These are phyloP conservation scores for Gossypium raimondii DNA, from an alignment of 345 rosid genomes.

Conservation along the genomic window DNA sequence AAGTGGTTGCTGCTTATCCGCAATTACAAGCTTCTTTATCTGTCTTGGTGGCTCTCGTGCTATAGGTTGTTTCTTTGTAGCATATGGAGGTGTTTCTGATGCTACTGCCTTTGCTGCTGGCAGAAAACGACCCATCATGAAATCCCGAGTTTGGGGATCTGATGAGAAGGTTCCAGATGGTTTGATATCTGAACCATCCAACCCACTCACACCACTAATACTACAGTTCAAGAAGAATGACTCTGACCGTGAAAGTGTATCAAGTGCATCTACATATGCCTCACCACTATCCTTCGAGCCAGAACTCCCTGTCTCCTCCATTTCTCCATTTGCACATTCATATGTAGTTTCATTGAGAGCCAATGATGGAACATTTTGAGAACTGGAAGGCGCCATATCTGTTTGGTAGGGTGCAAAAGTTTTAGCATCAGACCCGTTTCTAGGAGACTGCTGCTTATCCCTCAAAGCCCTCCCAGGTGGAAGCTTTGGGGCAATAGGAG, in stretches of 20 bases:
- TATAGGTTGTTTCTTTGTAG: slow-evolving; percentile 42
- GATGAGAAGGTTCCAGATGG: slow-evolving; percentile 45
- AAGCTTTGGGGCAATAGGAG: slow-evolving; percentile 62
- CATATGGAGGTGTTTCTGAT: slow-evolving; percentile 53
- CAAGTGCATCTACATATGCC: slow-evolving; percentile 50
- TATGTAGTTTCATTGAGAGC: slow-evolving; percentile 17
- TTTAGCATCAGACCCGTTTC: slow-evolving; percentile 22
- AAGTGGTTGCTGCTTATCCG: slow-evolving; percentile 24
- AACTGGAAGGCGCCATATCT: slow-evolving; percentile 12
- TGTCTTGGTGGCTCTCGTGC: slow-evolving; percentile 34
- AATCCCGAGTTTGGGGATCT: slow-evolving; percentile 56
- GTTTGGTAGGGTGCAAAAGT: slow-evolving; percentile 6
- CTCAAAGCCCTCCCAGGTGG: slow-evolving; percentile 70
- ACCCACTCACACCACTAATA: slow-evolving; percentile 48
- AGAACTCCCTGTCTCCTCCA: slow-evolving; percentile 29
- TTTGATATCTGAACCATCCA: slow-evolving; percentile 45
- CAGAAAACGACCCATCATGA: slow-evolving; percentile 88
- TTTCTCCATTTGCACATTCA: slow-evolving; percentile 24
- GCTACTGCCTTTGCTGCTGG: slow-evolving; percentile 95
- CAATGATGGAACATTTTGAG: slow-evolving; percentile 16
- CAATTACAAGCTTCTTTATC: slow-evolving; percentile 19
- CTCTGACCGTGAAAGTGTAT: slow-evolving; percentile 49
- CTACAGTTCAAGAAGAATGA: slow-evolving; percentile 62
- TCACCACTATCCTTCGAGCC: slow-evolving; percentile 30
- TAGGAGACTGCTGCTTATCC: slow-evolving; percentile 26